Evolutionary conservation across 257 asterid genomes (phyloP), one percentile per base, ranked within the genome.

Genomic region (Solanum paucissectum): DNA sequence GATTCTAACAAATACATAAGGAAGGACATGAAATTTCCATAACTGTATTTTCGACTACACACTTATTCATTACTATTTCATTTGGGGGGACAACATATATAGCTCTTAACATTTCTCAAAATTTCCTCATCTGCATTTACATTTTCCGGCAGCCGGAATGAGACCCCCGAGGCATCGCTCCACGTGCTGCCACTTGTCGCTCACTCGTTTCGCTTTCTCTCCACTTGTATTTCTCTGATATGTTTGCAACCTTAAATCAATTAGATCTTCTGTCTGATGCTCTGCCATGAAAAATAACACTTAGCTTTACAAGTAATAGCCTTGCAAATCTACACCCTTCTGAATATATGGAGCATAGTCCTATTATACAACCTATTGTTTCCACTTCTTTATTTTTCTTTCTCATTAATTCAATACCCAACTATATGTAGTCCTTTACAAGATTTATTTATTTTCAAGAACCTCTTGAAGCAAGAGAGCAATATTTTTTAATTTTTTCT

Each of bases 61-160:
- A 16, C 60, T 46, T 46, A 46, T 12, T 46, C 52, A 12, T 12
- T 12, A 12, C 52, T 12, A 12, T 49, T 49, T 42, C 49, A 42
- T 42, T 42, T 42, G 46, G 13, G 13, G 49, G 49, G 5, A 42
- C 49, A 42, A 42, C 49, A 42, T 42, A 5, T 42, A 11, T 42
- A 42, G 13, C 49, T 42, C 49, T 42, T 42, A 11, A 42, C 49
- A 42, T 42, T 42, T 42, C 58, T 46, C 58, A 46, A 46, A 46
- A 46, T 20, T 46, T 12, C 20, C 20, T 33, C 92, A 5, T 90
- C 91, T 66, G 83, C 34, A 0, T 86, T 14, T 9, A 87, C 90
- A 84, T 88, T 90, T 32, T 90, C 93, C 83, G 93, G 94, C 87
- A 91, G 77, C 86, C 90, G 86, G 83, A 90, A 88, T 52, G 38